A percentile compares a stretch with the other conserved stretches of the same genome.
Evolutionary conservation across 306 rosid species (phyloP).

Genomic region (Gynostemma pentaphyllum): DNA sequence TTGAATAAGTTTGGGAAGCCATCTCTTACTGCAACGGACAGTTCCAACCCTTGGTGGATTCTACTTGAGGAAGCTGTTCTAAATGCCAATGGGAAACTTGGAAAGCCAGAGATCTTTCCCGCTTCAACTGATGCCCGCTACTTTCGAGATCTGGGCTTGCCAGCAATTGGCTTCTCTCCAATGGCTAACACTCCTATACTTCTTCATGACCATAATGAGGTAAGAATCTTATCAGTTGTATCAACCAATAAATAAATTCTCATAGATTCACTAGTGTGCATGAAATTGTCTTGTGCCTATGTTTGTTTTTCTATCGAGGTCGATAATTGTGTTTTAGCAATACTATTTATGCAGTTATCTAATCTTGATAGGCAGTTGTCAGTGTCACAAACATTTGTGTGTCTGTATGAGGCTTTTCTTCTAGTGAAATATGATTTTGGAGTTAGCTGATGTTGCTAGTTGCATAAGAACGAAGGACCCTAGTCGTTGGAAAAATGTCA

Average conservation of each 20-base stretch:
- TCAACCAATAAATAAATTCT: not conserved
- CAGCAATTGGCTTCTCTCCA: conserved; percentile 93
- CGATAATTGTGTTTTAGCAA: not conserved
- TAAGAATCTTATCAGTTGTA: conserved; percentile 13
- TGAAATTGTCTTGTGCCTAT: not conserved
- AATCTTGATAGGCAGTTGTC: too few relatives aligned
- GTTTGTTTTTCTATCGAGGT: not conserved
- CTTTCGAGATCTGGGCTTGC: conserved; percentile 63
- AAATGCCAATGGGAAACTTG: conserved; percentile 73
- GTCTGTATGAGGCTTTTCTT: too few relatives aligned
- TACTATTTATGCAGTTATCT: too few relatives aligned
- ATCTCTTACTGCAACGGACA: conserved; percentile 50
- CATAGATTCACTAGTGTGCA: not conserved
- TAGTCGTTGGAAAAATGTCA: too few relatives aligned
- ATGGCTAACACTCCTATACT: conserved; percentile 86
- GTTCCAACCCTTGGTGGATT: conserved; percentile 86
- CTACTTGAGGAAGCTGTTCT: conserved; percentile 60
- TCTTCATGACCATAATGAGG: conserved; percentile 97
- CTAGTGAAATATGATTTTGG: too few relatives aligned
- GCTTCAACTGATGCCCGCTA: conserved; percentile 82
- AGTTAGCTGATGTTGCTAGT: too few relatives aligned
- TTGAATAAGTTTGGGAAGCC: conserved; percentile 45
- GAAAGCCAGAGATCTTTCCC: conserved; percentile 77
- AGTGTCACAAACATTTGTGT: too few relatives aligned
- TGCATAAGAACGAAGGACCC: too few relatives aligned